Percentiles rank a stretch among this genome's conserved stretches.
Evolutionary conservation across 1,139 yeast genomes (phyloP).

Genomic region (Chernovozyma sophiae-reginae): DNA sequence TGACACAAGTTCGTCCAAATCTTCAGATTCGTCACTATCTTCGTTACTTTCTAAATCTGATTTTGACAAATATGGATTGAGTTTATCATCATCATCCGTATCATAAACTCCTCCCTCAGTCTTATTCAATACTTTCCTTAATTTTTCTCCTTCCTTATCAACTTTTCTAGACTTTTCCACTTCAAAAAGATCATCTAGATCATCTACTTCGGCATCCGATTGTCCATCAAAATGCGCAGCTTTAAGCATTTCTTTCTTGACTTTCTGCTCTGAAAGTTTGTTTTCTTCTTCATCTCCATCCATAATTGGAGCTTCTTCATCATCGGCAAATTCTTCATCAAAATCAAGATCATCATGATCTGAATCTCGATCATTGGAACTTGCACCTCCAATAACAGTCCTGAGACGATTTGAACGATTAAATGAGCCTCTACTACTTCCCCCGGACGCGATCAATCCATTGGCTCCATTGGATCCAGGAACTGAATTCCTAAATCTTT

Average conservation of each 20-base stretch:
- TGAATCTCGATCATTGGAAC: constrained; percentile 54
- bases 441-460: neutral
- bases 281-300: constrained; percentile 97
- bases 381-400: constrained; percentile 56
- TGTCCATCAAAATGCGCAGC: constrained; percentile 73
- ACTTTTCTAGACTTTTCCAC: constrained; percentile 63
- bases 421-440: constrained; percentile 11
- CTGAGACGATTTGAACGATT: constrained; percentile 42
- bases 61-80: constrained; percentile 76
- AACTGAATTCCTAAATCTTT: constrained; percentile 36
- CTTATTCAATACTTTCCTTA: constrained; percentile 78
- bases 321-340: constrained; percentile 97
- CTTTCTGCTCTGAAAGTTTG: constrained; percentile 80
- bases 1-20: constrained; percentile 7
- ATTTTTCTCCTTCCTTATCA: constrained; percentile 86
- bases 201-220: constrained; percentile 54
- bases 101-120: constrained; percentile 91
- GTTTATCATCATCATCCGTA: constrained; percentile 68
- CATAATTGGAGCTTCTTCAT: constrained; percentile 96
- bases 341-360: constrained; percentile 92
- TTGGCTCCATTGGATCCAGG: constrained; percentile 11
- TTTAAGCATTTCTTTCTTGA: constrained; percentile 84
- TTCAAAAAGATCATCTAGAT: constrained; percentile 61
- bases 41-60: constrained; percentile 65
- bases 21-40: constrained; percentile 35